Evolutionary conservation across 345 rosid genomes (phyloP), one percentile per base, ranked within the genome.

Genomic region (Anacardium occidentale): DNA sequence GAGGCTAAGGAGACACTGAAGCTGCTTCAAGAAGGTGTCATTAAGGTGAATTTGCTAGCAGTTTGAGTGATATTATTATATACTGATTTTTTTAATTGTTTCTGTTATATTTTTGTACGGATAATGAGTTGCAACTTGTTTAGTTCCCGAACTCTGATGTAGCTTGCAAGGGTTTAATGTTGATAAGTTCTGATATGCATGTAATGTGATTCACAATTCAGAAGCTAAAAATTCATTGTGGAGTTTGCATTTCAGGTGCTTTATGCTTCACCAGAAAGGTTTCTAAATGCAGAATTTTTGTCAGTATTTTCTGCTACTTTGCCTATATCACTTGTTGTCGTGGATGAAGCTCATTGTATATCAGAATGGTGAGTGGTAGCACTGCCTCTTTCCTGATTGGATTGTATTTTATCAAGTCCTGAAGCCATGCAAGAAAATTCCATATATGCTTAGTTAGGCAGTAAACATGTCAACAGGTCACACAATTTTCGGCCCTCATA

Each of bases 401-500:
- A 47, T 40, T 64, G 58, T 45, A 37, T 42, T 44, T 20, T 37
- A 47, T 32, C 42, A 37, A 37, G 42, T 37, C 42, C 42, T 37
- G 1, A 37, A 37, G 68, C 20, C 29, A 0, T 58, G 26, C 62
- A 0, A 73, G 26, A 62, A 52, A 72, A 74, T 66, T 70, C 40
- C 2, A 1, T 44, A 53, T 24, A 26, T 15, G 50, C n/a, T 64
- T 24, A 70, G 26, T 10, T 50, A 21, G 55, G 52, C 75, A 42
- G 24, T 73, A 22, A 70, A 75, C 54, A 34, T 75, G 48, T 73
- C 21, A 75, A 81, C 77, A 94, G 98, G 98, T 94, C 98, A 4
- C 98, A 94, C 80, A 94, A 94, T 79, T 94, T 94, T 74, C 92
- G 98, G 68, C 97, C 98, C 70, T 90, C 98, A 68, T 94, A 90